Base-by-base conservation (phyloP, 495 filamentous ascomycete genomes). In the Oleoguttula mirabilis region DNA sequence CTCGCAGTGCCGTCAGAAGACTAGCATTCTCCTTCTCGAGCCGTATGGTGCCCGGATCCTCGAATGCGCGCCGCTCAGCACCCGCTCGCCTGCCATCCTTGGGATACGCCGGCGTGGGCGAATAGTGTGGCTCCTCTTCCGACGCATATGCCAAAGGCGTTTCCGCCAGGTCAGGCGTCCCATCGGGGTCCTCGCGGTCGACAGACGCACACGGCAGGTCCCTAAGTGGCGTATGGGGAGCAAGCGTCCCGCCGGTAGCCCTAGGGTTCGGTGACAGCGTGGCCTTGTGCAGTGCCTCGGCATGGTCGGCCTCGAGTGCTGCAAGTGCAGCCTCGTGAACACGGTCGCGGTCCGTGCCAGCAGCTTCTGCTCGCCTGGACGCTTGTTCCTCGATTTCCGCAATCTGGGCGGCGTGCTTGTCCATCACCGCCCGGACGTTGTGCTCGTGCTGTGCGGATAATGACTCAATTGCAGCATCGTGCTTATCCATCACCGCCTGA, bases 91-190 rank as follows among this genome's bases (percentile, higher is more conserved):
- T 10, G 6, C 32, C 32, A 14, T 35, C 32, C 15, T 14, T 10
- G 8, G 32, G 32, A 35, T 35, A 35, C 10, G n/a, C 30, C 7
- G 41, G 32, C 11, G 41, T 36, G 3, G 41, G 23, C 21, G 44
- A 24, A 17, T 24, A 19, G 11, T 12, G 3, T n/a, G 25, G 25
- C 38, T 43, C 39, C 11, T 48, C 39, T 19, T 50, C 47, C 2
- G 22, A 36, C 3, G 40, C 47, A 17, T 50, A 44, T 19, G 47
- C 47, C 17, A 40, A 22, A 4, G 47, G 47, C 20, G 47, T 50
- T 19, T 50, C 46, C 6, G 46, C 21, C 39, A 35, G 17, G 7
- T 3, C 17, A 3, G 40, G 30, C 10, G 31, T 37, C 2, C 14
- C 42, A 2, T 19, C 24, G 16, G 22, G 4, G n/a, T 28, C 32